Evolutionary conservation across 805 yeast genomes (phyloP), one percentile per base, ranked within the genome.

Genomic region (Saccharomycopsis sp.): DNA sequence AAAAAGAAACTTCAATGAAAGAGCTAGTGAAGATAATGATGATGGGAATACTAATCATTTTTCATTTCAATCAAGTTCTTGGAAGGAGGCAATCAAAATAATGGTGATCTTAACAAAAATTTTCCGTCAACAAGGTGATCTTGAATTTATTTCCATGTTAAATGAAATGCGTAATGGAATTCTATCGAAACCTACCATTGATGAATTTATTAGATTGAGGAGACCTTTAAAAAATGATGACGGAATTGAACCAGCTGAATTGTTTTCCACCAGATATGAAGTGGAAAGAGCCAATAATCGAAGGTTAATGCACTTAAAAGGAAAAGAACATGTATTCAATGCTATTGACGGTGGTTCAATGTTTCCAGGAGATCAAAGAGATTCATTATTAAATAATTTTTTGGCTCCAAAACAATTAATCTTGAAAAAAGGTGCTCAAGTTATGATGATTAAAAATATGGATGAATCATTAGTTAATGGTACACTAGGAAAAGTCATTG

Each of bases 381-480:
- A 40, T 2, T 20, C 18, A 14, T 51, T 78, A 19, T 56, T 79
- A 10, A 63, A 67, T 18, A 73, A 75, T 49, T 76, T 80, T 47
- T 57, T 82, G 51, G 82, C 87, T 1, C 83, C 85, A 2, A 61
- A 65, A 28, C 60, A 58, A 28, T 54, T 83, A 12, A 62, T 62
- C 5, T 59, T 83, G 51, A 83, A 81, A 52, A 69, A 69, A 41
- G 80, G 80, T 34, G 85, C 89, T 0, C 92, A 82, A 58, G 94
- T 83, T 1, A 82, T 83, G 89, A 74, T 82, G 67, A 67, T 82
- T 35, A 82, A 82, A 53, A 83, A 83, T 52, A 67, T 77, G 42
- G 89, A 80, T 53, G 79, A 72, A 21, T 67, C 75, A 0, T 62
- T 83, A 36, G 92, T 82, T 9, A 83, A 83, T 59, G 94, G 94